Evolutionary conservation across 2,329 filamentous ascomycete genomes (phyloP).

Genomic region (Fusarium avenaceum): DNA sequence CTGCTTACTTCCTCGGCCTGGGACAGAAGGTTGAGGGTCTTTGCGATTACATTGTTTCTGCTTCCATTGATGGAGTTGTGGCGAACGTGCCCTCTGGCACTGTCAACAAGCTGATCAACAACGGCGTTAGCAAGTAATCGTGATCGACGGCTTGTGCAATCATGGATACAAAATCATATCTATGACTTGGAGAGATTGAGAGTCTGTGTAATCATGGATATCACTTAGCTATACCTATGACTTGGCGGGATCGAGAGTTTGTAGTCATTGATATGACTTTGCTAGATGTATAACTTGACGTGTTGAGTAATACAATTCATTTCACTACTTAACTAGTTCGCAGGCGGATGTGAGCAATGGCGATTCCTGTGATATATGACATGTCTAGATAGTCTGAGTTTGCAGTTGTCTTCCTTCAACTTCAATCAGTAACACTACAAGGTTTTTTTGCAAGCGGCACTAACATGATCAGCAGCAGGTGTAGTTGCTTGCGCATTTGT

Average conservation of each 20-base stretch:
- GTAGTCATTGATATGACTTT: constrained; percentile 7
- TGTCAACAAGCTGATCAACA: constrained; percentile 43
- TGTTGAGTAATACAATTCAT: constrained; percentile 18
- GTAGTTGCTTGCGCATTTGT: neutral
- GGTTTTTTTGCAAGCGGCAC: neutral
- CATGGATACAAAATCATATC: neutral
- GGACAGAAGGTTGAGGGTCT: constrained; percentile 40
- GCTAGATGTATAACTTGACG: constrained; percentile 25
- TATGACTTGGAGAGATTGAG: too few relatives aligned
- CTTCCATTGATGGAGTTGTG: constrained; percentile 31
- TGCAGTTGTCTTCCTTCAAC: neutral
- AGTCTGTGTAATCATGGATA: too few relatives aligned
- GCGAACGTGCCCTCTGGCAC: constrained; percentile 25
- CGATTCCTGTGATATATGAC: neutral
- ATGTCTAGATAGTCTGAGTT: neutral
- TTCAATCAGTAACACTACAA: neutral
- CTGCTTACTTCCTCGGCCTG: constrained; percentile 59
- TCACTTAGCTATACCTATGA: too few relatives aligned
- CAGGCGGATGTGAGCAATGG: neutral
- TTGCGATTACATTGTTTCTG: constrained; percentile 39
- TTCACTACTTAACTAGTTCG: neutral
- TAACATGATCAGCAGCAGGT: neutral
- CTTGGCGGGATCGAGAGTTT: too few relatives aligned
- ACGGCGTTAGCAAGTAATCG: constrained; percentile 29
- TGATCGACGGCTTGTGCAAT: neutral